These are phyloP conservation scores for Didymella exigua DNA, from an alignment of 2,329 filamentous ascomycete genomes.

Conservation along the genomic window DNA sequence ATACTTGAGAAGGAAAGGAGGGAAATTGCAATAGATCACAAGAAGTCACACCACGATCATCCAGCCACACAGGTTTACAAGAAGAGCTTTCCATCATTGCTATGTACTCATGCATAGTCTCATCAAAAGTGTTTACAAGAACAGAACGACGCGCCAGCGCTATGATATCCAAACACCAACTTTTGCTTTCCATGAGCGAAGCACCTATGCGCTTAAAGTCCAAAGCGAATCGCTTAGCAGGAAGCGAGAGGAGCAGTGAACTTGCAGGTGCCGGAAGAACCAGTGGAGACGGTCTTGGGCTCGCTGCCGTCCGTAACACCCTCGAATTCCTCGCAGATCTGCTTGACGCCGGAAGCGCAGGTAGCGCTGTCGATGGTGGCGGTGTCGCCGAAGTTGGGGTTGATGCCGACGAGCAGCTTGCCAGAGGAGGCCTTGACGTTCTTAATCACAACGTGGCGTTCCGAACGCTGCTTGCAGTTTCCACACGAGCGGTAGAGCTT, in stretches of 20 bases:
- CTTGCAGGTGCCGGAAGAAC: conserved; percentile 24
- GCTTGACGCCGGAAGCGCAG: conserved; percentile 25
- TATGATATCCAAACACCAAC: conserved; percentile 6
- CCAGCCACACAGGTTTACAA: neutral
- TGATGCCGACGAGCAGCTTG: conserved; percentile 55
- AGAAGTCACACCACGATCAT: neutral
- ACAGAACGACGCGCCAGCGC: conserved; percentile 22
- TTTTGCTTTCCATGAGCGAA: neutral
- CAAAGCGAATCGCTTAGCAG: conserved; percentile 26
- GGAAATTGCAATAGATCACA: neutral
- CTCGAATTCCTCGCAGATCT: conserved; percentile 33
- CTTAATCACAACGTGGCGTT: conserved; percentile 51
- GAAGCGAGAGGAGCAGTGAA: conserved; percentile 24
- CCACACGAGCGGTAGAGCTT: conserved; percentile 55
- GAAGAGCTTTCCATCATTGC: neutral
- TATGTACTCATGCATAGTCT: conserved; percentile 1
- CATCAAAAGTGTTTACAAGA: conserved; percentile 24
- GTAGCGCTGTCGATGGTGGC: conserved; percentile 41
- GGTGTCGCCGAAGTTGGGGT: conserved; percentile 57
- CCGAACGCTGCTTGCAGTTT: conserved; percentile 52
- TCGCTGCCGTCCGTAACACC: conserved; percentile 26
- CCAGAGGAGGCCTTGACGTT: conserved; percentile 48
- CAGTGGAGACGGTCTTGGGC: conserved; percentile 22
- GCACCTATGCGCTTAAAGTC: neutral
- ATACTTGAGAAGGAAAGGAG: too few species aligned